Conservation (phyloP, 169 alveolate genomes). For the Babesia ovata region DNA sequence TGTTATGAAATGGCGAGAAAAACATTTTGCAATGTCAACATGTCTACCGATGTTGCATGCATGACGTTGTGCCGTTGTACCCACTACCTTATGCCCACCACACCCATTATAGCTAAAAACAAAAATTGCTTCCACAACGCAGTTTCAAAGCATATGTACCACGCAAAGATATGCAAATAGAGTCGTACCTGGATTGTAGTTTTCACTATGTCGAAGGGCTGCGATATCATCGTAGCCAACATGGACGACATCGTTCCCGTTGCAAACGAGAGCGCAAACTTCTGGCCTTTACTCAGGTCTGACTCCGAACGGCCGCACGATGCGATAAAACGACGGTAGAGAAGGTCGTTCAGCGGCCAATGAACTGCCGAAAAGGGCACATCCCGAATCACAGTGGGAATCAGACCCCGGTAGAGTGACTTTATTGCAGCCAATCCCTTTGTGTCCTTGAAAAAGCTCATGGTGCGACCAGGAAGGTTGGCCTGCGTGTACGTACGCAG, state of each 20-base stretch:
- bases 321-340: constrained; percentile 20
- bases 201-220: constrained; percentile 69
- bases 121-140: not conserved
- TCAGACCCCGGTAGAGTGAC: constrained; percentile 41
- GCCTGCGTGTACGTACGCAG: constrained; percentile 65
- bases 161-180: no score
- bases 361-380: constrained; percentile 68
- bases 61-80: no score
- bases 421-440: constrained; percentile 4
- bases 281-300: constrained; percentile 2
- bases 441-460: constrained; percentile 1
- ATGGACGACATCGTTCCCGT: constrained; percentile 54
- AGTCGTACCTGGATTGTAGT: constrained; percentile 55
- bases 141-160: not conserved
- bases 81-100: no score
- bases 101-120: not conserved
- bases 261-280: constrained; percentile 30
- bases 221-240: constrained; percentile 51
- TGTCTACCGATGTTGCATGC: no score
- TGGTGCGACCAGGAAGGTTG: constrained; percentile 16
- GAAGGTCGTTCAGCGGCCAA: constrained; percentile 66
- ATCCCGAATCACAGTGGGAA: constrained; percentile 57
- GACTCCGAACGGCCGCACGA: not conserved
- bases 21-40: no score
- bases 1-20: no score